Evolutionary conservation across 1,139 yeast species (phyloP).

Genomic region (Suhomyces atakaporum): DNA sequence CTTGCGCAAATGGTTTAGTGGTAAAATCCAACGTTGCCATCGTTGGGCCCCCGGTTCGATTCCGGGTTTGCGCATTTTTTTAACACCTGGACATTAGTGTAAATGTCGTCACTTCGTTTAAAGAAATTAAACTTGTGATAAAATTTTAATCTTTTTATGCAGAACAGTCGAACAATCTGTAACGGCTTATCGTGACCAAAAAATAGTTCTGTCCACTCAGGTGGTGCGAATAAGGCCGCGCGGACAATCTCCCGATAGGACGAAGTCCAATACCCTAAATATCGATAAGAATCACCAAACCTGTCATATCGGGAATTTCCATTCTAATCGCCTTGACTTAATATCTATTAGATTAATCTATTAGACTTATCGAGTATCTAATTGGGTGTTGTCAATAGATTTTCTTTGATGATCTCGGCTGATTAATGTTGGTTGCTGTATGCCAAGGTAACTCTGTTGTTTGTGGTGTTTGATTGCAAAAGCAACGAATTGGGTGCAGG

Average conservation of each 20-base stretch:
- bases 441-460: no score
- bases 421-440: no score
- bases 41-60: slow-evolving; percentile 25
- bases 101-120: background rate
- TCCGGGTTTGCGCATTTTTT: slow-evolving; percentile 20
- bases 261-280: background rate
- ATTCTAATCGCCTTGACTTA: background rate
- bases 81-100: slow-evolving; percentile 9
- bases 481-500: no score
- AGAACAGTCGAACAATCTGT: background rate
- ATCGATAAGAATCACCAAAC: slow-evolving; percentile 2
- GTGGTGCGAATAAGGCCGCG: background rate
- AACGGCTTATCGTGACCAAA: background rate
- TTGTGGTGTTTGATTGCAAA: no score
- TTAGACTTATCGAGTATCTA: background rate
- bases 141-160: background rate
- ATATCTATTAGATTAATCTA: background rate
- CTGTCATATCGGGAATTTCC: slow-evolving; percentile 1
- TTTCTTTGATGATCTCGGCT: no score
- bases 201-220: background rate
- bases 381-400: no score
- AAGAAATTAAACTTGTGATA: background rate
- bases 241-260: slow-evolving; percentile 2
- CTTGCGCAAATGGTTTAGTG: slow-evolving; percentile 22
- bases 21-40: slow-evolving; percentile 24